Evolutionary conservation across 768 basidiomycete genomes (phyloP).

Genomic region (Dictyophora rubrovolvata): DNA sequence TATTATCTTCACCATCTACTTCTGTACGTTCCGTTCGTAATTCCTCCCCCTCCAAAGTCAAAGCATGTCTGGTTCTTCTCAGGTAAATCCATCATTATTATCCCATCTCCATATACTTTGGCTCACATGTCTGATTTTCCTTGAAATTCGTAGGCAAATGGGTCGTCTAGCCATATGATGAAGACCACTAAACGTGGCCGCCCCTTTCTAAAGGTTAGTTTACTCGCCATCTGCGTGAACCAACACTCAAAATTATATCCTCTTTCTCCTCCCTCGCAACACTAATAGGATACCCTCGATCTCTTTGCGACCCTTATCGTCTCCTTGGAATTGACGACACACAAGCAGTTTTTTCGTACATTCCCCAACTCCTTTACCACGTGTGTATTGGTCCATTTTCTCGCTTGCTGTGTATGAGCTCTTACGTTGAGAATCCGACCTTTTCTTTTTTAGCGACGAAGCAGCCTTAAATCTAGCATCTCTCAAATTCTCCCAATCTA

Average conservation of each 20-base stretch:
- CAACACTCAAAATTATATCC: background rate
- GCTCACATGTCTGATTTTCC: conserved; percentile 12
- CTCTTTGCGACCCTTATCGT: conserved; percentile 95
- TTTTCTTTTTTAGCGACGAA: conserved; percentile 60
- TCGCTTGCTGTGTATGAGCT: background rate
- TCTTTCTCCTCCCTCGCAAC: background rate
- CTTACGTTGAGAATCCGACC: conserved; percentile 6
- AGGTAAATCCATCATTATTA: background rate
- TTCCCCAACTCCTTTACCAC: conserved; percentile 94
- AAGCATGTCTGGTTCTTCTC: background rate
- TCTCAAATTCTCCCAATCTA: conserved; percentile 98
- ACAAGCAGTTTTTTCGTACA: conserved; percentile 93
- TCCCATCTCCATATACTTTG: background rate
- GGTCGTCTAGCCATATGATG: conserved; percentile 89
- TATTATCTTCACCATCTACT: background rate
- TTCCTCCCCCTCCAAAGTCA: background rate
- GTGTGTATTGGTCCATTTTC: conserved; percentile 37
- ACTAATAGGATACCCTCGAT: conserved; percentile 84
- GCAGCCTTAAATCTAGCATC: conserved; percentile 88
- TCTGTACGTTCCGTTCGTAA: background rate
- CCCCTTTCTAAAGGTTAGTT: conserved; percentile 78
- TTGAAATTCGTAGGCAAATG: conserved; percentile 29
- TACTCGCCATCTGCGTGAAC: conserved; percentile 10
- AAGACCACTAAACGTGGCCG: conserved; percentile 94
- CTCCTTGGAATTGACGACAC: conserved; percentile 76